Evolutionary conservation across 2,329 filamentous ascomycete genomes (phyloP).

Genomic region (Fusarium penzigii): DNA sequence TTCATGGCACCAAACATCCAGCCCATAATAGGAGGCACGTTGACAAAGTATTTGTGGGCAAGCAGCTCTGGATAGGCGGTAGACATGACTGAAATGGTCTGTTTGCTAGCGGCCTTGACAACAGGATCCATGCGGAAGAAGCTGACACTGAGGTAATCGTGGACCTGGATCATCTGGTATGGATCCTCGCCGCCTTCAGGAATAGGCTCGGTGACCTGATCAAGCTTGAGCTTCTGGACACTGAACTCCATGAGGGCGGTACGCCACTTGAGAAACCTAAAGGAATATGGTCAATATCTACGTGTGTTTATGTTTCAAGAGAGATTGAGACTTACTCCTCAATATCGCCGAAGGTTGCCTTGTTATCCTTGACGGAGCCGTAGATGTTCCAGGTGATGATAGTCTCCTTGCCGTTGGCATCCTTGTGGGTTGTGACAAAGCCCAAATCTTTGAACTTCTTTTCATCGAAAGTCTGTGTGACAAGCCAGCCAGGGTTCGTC

Average conservation of each 20-base stretch:
- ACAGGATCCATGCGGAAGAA: conserved; percentile 80
- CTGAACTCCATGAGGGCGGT: conserved; percentile 88
- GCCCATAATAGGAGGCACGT: conserved; percentile 88
- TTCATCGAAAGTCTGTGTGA: conserved; percentile 63
- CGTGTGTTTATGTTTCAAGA: not conserved
- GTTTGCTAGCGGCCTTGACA: conserved; percentile 73
- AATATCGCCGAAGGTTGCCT: conserved; percentile 80
- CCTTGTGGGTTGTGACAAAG: conserved; percentile 73
- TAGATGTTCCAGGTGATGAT: conserved; percentile 94
- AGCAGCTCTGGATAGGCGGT: conserved; percentile 88
- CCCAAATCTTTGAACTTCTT: conserved; percentile 77
- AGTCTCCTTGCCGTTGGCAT: conserved; percentile 55
- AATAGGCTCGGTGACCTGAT: conserved; percentile 68
- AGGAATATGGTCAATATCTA: conserved; percentile 8
- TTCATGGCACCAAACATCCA: conserved; percentile 80
- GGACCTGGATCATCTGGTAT: conserved; percentile 89
- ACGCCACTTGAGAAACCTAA: conserved; percentile 86
- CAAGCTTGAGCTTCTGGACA: conserved; percentile 71
- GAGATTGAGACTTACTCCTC: conserved; percentile 63
- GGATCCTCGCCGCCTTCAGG: conserved; percentile 75
- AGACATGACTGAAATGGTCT: conserved; percentile 80
- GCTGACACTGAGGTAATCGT: conserved; percentile 87
- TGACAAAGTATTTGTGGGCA: conserved; percentile 88
- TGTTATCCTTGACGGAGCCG: conserved; percentile 78
- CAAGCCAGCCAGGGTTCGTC: conserved; percentile 68